phyloP scores from a whole-genome alignment of 1,284 basidiomycete genomes.

The Microstroma glucosiphilum region DNA sequence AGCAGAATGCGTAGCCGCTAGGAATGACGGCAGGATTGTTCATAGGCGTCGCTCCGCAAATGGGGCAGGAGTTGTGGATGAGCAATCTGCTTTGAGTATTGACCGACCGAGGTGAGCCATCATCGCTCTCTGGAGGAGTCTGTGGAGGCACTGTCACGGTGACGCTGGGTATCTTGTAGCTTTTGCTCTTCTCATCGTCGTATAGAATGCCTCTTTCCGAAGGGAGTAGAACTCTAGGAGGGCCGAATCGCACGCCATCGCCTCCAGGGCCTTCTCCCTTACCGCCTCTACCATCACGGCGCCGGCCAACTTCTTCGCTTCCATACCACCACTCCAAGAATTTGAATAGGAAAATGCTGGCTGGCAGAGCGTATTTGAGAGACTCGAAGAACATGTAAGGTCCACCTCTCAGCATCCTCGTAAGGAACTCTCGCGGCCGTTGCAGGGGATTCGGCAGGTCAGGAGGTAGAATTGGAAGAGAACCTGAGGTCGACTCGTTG shows the following conservation, averaged over 20 bases:
- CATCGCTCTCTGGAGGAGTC: conserved; percentile 52
- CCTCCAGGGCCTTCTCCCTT: conserved; percentile 16
- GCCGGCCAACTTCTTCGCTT: conserved; percentile 66
- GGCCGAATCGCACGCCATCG: conserved; percentile 12
- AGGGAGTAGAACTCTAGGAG: conserved; percentile 22
- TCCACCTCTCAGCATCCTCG: conserved; percentile 17
- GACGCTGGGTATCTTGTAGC: conserved; percentile 19
- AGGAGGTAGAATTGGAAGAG: conserved; percentile 19
- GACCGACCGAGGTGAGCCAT: conserved; percentile 28
- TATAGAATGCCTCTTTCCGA: conserved; percentile 19
- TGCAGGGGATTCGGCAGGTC: conserved; percentile 26
- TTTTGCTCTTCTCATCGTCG: background rate
- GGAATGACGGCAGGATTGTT: conserved; percentile 85
- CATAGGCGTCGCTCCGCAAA: conserved; percentile 65
- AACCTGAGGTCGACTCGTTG: conserved; percentile 23
- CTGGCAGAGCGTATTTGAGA: conserved; percentile 74
- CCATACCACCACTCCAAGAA: conserved; percentile 99
- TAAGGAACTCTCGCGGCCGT: conserved; percentile 23
- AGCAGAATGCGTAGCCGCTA: conserved; percentile 92
- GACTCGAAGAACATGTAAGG: conserved; percentile 40
- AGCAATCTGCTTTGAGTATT: conserved; percentile 14
- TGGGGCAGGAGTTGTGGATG: conserved; percentile 72
- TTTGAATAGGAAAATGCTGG: conserved; percentile 91
- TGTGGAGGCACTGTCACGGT: background rate
- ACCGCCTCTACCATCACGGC: conserved; percentile 53